Conservation (phyloP, 2,329 filamentous ascomycete species). For the Chaetothyriales sp. region DNA sequence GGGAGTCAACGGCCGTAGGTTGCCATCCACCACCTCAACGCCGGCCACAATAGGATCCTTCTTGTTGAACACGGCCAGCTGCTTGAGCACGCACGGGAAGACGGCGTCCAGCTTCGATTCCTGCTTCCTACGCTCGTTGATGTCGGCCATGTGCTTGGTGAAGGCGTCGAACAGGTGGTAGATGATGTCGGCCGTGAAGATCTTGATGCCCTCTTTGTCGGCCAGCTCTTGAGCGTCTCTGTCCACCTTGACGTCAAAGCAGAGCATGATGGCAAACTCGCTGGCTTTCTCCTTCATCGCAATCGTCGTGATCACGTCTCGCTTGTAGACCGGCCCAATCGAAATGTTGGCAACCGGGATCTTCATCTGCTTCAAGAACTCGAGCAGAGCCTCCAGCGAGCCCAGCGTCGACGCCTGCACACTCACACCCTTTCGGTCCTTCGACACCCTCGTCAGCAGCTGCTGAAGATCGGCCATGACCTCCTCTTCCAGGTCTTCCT, state of each 20-base stretch:
- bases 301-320: slow-evolving; percentile 85
- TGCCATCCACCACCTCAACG: slow-evolving; percentile 88
- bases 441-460: slow-evolving; percentile 81
- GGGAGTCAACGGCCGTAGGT: slow-evolving; percentile 73
- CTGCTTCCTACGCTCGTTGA: slow-evolving; percentile 86
- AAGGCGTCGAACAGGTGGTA: slow-evolving; percentile 97
- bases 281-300: slow-evolving; percentile 93
- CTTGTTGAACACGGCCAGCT: slow-evolving; percentile 97
- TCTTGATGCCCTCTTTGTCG: slow-evolving; percentile 87
- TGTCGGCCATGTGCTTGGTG: slow-evolving; percentile 80
- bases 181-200: slow-evolving; percentile 97
- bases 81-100: slow-evolving; percentile 83
- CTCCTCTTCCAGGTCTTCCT: slow-evolving; percentile 92
- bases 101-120: slow-evolving; percentile 91
- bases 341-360: slow-evolving; percentile 96
- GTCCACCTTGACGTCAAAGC: slow-evolving; percentile 98
- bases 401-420: slow-evolving; percentile 96
- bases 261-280: slow-evolving; percentile 97
- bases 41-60: slow-evolving; percentile 88
- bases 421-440: slow-evolving; percentile 82
- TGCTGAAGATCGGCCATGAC: slow-evolving; percentile 89
- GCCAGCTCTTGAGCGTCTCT: slow-evolving; percentile 87
- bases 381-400: slow-evolving; percentile 86
- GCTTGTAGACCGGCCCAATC: slow-evolving; percentile 94
- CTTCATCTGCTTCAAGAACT: slow-evolving; percentile 91